A percentile compares a stretch with the other conserved stretches of the same genome.
Evolutionary conservation across 441 rosid genomes (phyloP).

Genomic region (Geranium incanum): DNA sequence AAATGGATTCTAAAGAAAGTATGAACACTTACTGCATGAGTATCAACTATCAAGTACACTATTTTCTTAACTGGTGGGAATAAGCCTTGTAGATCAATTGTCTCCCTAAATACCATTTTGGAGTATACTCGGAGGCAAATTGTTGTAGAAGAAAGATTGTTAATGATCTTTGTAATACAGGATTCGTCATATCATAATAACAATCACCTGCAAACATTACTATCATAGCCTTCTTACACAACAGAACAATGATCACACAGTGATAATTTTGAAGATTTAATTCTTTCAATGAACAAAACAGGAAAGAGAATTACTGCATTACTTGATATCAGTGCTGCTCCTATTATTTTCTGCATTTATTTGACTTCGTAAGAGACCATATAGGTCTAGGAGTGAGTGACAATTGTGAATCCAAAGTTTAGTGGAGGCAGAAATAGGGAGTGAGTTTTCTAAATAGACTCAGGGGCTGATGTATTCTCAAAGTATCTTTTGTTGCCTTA

Average conservation of each 20-base stretch:
- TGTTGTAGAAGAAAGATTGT: constrained; percentile 2
- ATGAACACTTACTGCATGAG: constrained; percentile 5
- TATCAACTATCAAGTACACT: constrained; percentile 4
- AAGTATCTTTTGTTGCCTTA: constrained; percentile 3
- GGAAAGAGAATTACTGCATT: neutral
- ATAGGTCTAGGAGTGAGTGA: neutral
- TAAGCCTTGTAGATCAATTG: neutral
- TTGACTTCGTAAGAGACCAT: neutral
- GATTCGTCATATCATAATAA: neutral
- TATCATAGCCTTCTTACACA: constrained; percentile 3
- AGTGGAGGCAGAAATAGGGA: neutral
- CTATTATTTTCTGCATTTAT: neutral
- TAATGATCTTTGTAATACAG: constrained; percentile 5
- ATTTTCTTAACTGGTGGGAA: neutral
- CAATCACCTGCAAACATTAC: neutral
- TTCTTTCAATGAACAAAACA: neutral
- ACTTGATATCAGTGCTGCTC: neutral
- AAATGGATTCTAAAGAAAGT: neutral
- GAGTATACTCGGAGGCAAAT: neutral
- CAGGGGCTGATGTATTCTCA: neutral
- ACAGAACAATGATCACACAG: neutral
- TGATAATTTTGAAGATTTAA: neutral
- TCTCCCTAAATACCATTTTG: neutral
- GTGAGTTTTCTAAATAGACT: neutral
- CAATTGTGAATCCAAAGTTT: constrained; percentile 7